A percentile compares a stretch with the other conserved stretches of the same genome.
phyloP scores from a whole-genome alignment of 129 eudicot species.

The Daucus carota region DNA sequence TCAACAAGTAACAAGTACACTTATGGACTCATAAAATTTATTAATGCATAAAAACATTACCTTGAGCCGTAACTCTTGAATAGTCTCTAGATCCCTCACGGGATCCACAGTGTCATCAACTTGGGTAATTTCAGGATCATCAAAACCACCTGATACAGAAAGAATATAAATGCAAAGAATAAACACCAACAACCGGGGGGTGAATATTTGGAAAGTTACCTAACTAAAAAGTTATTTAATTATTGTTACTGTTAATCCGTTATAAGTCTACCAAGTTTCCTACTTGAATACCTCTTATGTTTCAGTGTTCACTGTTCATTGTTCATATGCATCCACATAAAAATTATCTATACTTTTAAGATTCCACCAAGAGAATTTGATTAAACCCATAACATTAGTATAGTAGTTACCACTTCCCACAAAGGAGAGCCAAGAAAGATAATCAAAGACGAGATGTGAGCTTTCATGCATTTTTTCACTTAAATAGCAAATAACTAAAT shows the following conservation, averaged over 20 bases:
- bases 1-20: no score
- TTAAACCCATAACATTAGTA: neutral
- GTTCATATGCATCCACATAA: neutral
- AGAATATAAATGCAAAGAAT: neutral
- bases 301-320: neutral
- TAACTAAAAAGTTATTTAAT: neutral
- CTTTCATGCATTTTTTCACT: neutral
- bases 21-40: neutral
- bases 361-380: neutral
- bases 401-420: neutral
- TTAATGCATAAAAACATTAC: slow-evolving; percentile 18
- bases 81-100: slow-evolving; percentile 85
- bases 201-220: neutral
- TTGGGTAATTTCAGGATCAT: slow-evolving; percentile 92
- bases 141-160: slow-evolving; percentile 71
- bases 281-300: neutral
- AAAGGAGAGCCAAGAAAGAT: neutral
- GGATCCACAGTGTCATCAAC: slow-evolving; percentile 97
- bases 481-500: neutral
- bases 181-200: neutral
- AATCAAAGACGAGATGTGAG: neutral
- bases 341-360: neutral
- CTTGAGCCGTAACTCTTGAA: slow-evolving; percentile 86
- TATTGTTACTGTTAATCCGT: neutral
- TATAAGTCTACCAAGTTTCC: neutral